Percentiles rank a stretch among this genome's conserved stretches.
Conservation (phyloP, 345 rosid species). For the Sisymbrium altissimum region DNA sequence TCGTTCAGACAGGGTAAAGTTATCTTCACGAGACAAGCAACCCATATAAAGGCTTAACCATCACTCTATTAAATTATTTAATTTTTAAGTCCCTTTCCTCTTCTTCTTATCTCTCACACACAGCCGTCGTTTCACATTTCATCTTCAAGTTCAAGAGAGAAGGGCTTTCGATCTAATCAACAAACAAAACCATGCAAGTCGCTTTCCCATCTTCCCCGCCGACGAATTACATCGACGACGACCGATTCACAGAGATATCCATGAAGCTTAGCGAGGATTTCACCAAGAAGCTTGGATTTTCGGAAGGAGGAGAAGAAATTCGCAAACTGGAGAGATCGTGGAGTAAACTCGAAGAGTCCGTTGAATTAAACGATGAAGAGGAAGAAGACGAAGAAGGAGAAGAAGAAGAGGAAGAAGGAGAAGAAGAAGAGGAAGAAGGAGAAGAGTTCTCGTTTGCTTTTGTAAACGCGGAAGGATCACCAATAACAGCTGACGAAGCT, state of each 20-base stretch:
- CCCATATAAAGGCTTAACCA: constrained; percentile 15
- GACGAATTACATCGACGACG: constrained; percentile 16
- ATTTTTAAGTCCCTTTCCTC: not conserved
- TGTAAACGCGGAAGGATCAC: constrained; percentile 36
- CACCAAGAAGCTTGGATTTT: constrained; percentile 1
- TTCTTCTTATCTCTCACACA: not conserved
- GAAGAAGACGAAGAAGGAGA: constrained; percentile 3
- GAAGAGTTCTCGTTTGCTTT: constrained; percentile 51
- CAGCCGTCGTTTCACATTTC: constrained; percentile 22
- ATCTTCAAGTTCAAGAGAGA: not conserved
- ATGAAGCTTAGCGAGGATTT: constrained; percentile 26
- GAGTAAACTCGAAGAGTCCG: constrained; percentile 34
- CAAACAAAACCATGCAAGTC: constrained; percentile 19
- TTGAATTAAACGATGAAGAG: constrained; percentile 3
- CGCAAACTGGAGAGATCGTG: constrained; percentile 25
- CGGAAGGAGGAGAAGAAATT: not conserved
- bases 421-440: constrained; percentile 27
- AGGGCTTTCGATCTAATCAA: not conserved
- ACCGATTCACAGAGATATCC: constrained; percentile 8
- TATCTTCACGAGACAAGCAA: constrained; percentile 16
- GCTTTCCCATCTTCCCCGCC: constrained; percentile 20
- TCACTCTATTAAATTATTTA: not conserved
- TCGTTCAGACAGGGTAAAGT: constrained; percentile 3
- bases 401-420: constrained; percentile 14
- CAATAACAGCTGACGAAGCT: constrained; percentile 46